Evolutionary conservation across 441 rosid species (phyloP), one percentile per base, ranked within the genome.

Genomic region (Erodium texanum): DNA sequence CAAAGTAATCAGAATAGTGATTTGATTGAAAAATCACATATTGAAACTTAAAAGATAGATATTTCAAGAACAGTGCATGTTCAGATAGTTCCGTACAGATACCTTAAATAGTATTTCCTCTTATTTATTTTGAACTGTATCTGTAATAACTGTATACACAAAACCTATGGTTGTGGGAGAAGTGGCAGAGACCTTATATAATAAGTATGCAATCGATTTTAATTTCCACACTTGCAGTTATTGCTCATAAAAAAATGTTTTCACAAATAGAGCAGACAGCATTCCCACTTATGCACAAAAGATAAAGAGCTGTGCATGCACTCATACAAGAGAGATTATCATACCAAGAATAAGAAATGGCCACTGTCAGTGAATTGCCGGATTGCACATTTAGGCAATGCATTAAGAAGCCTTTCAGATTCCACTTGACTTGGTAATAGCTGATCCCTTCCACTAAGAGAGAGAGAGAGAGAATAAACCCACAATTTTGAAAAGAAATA

Each of bases 401-500:
- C 59, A 52, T 52, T 16, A 52, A 16, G 59, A 52, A 52, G 59
- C 22, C 59, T 52, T 52, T 52, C 59, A 52, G 22, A 52, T 52
- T 52, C 59, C 59, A 5, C 59, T 52, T 52, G 59, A 52, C 59
- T 52, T 16, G 59, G 59, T 52, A 52, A 52, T 52, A 52, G 14
- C 59, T 52, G 59, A 52, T 52, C 59, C 59, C 23, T 52, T 52
- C 59, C 59, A 52, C 59, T 52, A 18, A 43, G 69, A 80, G 63
- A 58, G 54, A 52, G 27, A 68, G 34, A 9, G 71, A 9, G 62
- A 66, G 23, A 63, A 23, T 74, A 65, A 24, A 48, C 24, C 7
- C 1, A 65, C 0, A 2, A 20, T 59, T 58, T 23, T 7, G 12
- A 16, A 45, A 34, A 10, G n/a, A 68, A 56, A n/a, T 19, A 43